These are phyloP conservation scores for Colletotrichum sp. DNA, from an alignment of 2,329 filamentous ascomycete genomes.

Conservation along the genomic window DNA sequence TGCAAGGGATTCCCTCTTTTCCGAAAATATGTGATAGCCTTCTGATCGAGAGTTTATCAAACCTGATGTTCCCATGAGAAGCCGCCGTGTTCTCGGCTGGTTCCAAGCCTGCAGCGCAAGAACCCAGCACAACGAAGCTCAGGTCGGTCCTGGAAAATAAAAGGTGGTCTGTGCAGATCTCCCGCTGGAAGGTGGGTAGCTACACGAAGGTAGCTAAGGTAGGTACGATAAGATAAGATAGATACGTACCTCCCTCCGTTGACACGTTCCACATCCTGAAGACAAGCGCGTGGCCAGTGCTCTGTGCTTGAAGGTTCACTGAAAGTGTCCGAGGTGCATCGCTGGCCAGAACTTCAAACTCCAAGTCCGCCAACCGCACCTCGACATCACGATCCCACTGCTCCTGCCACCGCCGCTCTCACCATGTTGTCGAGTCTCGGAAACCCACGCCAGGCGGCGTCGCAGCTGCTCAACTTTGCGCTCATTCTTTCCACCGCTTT, in stretches of 20 bases:
- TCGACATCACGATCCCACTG: neutral
- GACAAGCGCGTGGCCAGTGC: conserved; percentile 15
- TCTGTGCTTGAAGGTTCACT: neutral
- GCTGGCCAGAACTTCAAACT: conserved; percentile 18
- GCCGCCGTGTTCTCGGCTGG: neutral
- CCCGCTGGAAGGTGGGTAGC: neutral
- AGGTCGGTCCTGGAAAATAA: neutral
- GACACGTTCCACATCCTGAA: conserved; percentile 15
- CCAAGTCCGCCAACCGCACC: neutral
- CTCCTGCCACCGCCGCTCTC: conserved; percentile 6
- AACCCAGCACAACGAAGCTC: neutral
- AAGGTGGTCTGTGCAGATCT: neutral
- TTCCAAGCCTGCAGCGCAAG: neutral
- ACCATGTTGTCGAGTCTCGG: conserved; percentile 72
- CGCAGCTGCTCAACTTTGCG: conserved; percentile 88
- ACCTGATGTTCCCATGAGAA: neutral
- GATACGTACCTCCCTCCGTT: neutral
- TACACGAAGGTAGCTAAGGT: neutral
- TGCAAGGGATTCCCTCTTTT: no score
- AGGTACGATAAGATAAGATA: conserved; percentile 11
- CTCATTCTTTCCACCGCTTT: conserved; percentile 90
- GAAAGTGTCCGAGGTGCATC: conserved; percentile 4
- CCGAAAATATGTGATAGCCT: neutral
- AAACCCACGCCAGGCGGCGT: conserved; percentile 81
- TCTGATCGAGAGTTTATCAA: neutral